Evolutionary conservation across 768 basidiomycete genomes (phyloP).

Genomic region (Mrakia gelida): DNA sequence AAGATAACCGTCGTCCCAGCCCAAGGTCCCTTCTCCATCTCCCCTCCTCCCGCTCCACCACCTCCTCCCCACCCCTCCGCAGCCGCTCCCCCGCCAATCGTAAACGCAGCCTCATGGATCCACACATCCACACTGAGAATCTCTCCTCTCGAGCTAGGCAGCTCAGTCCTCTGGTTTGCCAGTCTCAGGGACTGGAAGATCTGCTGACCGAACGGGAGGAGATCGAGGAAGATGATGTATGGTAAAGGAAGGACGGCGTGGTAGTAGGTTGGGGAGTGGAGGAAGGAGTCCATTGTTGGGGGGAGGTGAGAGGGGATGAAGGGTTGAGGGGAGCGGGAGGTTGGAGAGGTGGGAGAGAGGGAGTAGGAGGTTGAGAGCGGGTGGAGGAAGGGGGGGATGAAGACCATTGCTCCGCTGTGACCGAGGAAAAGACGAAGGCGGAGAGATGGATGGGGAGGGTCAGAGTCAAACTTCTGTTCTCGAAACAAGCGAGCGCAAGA

Average conservation of each 20-base stretch:
- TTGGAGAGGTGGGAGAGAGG: not conserved
- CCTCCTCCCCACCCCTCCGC: not conserved
- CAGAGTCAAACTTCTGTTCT: too few species aligned
- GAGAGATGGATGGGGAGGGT: too few species aligned
- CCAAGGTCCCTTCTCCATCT: constrained; percentile 36
- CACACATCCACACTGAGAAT: constrained; percentile 42
- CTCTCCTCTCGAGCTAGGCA: constrained; percentile 42
- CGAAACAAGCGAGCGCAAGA: too few species aligned
- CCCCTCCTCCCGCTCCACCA: not conserved
- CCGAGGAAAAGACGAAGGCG: too few species aligned
- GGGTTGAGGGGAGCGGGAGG: not conserved
- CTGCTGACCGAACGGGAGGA: constrained; percentile 39
- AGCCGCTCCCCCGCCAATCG: constrained; percentile 30
- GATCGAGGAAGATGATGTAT: constrained; percentile 42
- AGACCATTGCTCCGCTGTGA: constrained; percentile 25
- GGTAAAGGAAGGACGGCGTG: constrained; percentile 41
- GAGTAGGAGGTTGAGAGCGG: constrained; percentile 24
- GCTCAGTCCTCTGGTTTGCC: constrained; percentile 43
- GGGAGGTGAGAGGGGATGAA: constrained; percentile 40
- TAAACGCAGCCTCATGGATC: constrained; percentile 43
- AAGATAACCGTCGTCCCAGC: constrained; percentile 42
- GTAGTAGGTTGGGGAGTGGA: constrained; percentile 43
- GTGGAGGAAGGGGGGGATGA: constrained; percentile 29
- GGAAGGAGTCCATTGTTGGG: constrained; percentile 41
- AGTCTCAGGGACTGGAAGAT: constrained; percentile 39